Percentiles rank a stretch among this genome's conserved stretches.
Conservation (phyloP, 1,284 basidiomycete species). For the Apiotrichum domesticum region DNA sequence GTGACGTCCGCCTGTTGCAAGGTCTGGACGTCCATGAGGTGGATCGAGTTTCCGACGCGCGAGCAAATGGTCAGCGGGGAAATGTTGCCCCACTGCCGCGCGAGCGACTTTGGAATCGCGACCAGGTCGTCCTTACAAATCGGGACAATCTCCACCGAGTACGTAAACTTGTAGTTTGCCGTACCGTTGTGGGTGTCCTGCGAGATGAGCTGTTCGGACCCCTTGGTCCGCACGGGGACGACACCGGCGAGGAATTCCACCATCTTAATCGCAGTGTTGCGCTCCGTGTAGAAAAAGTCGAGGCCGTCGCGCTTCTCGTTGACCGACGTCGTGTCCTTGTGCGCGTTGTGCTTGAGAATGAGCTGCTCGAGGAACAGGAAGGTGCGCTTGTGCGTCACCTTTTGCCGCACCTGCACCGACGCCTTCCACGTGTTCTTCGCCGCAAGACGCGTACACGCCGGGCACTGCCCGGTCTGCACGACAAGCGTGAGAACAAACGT, state of each 20-base stretch:
- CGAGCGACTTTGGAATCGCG: slow-evolving; percentile 75
- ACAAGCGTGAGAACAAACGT: slow-evolving; percentile 95
- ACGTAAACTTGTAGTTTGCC: slow-evolving; percentile 96
- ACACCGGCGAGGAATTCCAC: slow-evolving; percentile 87
- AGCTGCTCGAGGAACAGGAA: slow-evolving; percentile 97
- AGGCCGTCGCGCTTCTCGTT: slow-evolving; percentile 91
- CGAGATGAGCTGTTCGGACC: slow-evolving; percentile 89
- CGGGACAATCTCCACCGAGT: slow-evolving; percentile 93
- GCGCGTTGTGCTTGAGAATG: slow-evolving; percentile 92
- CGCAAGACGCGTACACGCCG: slow-evolving; percentile 84
- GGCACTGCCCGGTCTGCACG: slow-evolving; percentile 92
- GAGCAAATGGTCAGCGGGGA: slow-evolving; percentile 77
- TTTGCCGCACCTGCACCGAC: slow-evolving; percentile 93
- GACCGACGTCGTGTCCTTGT: slow-evolving; percentile 91
- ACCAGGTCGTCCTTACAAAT: slow-evolving; percentile 98
- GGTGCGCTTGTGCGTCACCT: slow-evolving; percentile 94
- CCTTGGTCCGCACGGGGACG: slow-evolving; percentile 79
- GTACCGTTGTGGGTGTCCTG: slow-evolving; percentile 87
- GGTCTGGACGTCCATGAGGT: slow-evolving; percentile 82
- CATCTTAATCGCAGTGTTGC: slow-evolving; percentile 94
- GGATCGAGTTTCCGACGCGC: slow-evolving; percentile 85
- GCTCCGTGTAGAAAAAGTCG: slow-evolving; percentile 90
- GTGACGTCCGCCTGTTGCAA: slow-evolving; percentile 77
- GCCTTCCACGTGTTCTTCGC: slow-evolving; percentile 99
- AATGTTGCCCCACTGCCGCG: slow-evolving; percentile 79